Evolutionary conservation across 1,139 yeast genomes (phyloP), one percentile per base, ranked within the genome.

Genomic region (Magnusiomyces suaveolens): DNA sequence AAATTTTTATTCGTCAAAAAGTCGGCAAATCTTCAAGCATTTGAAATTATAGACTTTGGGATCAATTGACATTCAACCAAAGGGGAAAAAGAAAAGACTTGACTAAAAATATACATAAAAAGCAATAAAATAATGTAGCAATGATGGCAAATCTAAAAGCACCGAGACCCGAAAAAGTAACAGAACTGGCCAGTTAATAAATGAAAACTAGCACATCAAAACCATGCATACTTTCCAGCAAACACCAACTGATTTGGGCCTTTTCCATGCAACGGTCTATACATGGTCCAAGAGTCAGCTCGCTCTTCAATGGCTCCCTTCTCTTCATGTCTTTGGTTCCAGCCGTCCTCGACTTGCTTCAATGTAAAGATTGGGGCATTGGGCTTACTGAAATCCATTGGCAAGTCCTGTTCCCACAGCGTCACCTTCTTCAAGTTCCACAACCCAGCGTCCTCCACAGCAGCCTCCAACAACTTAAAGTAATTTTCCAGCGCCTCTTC

Each of bases 171-270:
- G n/a, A n/a, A n/a, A n/a, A n/a, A n/a, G n/a, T n/a, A n/a, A n/a
- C n/a, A n/a, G n/a, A n/a, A n/a, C n/a, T n/a, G n/a, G n/a, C n/a
- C n/a, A n/a, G n/a, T n/a, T n/a, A n/a, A 29, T 29, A 29, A 6
- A 29, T 29, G 33, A 6, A 29, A 29, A 29, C 33, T 29, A 29
- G 33, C 33, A 29, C 12, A 29, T 21, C 16, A 41, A 21, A 18
- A 66, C 69, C 69, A 66, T 20, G 66, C 66, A 52, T 66, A 66
- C 53, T 63, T 63, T 39, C 69, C 69, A 33, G 60, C 62, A 53
- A 62, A 58, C 14, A 55, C 62, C 68, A 8, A 23, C 43, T 16
- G 21, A 14, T 16, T 14, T 21, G 36, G 43, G n/a, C 12, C 12
- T 29, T 29, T 29, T 3, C 47, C 52, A 44, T 53, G 59, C 44